Base-by-base conservation (phyloP, 768 basidiomycete species). In the Pleurotus tuoliensis region DNA sequence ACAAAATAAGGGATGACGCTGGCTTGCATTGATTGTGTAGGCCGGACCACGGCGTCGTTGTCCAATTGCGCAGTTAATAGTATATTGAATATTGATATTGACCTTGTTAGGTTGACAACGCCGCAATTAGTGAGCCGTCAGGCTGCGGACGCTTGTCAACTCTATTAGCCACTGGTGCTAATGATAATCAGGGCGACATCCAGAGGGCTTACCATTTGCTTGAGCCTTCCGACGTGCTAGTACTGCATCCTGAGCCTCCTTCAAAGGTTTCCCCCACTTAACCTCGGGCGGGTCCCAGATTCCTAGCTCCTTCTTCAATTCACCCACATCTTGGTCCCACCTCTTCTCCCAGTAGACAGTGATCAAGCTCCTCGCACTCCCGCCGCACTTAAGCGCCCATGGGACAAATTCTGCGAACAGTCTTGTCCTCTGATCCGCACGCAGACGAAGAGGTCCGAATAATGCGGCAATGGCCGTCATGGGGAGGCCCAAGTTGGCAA, bases 331-430 rank as follows among this genome's bases (percentile, higher is more conserved):
- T 70, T 92, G 86, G 51, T 83, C 83, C 96, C 95, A 98, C 53
- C 94, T 75, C 70, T 93, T 80, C 71, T 98, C 97, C 96, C 97
- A 98, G 65, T 95, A 95, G 1, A 98, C 87, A 1, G 88, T 88
- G 52, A 98, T 89, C 58, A 98, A 69, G 65, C 87, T 89, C 63
- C 76, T 78, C 1, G 89, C 83, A 59, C 76, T 82, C 24, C 84
- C 80, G 1, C 95, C 97, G 57, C 88, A 92, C 61, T 83, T 83
- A 58, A 97, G 69, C 11, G 94, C 95, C 96, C 96, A 98, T 0
- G 93, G 90, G 7, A 94, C 83, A 68, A 90, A 97, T 67, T 97
- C 93, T 9, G 77, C 73, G 68, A 89, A 84, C 41, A 94, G 76
- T 25, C 80, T 69, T 18, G 72, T 67, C 18, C 86, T 74, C 50